Percentiles rank a stretch among this genome's conserved stretches.
phyloP scores from a whole-genome alignment of 805 yeast genomes.

The Candida maesae region DNA sequence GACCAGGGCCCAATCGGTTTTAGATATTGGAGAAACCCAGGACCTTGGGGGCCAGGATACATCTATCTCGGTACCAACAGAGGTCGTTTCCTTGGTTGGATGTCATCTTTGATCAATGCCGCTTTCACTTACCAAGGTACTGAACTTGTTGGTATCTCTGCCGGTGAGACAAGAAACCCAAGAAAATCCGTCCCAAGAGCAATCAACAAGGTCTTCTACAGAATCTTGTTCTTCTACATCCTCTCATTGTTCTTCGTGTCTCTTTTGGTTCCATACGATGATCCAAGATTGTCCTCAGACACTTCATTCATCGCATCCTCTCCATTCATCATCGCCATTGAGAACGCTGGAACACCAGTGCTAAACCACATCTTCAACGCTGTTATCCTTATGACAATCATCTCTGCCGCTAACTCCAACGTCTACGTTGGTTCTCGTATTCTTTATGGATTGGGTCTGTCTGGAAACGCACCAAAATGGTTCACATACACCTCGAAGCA shows the following conservation, averaged over 20 bases:
- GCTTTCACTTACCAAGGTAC: constrained; percentile 80
- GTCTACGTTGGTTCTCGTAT: constrained; percentile 71
- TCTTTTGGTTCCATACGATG: constrained; percentile 60
- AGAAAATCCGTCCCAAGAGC: constrained; percentile 50
- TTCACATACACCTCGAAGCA: constrained; percentile 45
- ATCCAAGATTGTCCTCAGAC: constrained; percentile 41
- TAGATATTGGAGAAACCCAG: constrained; percentile 79
- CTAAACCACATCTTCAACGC: constrained; percentile 72
- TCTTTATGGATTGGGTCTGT: constrained; percentile 57
- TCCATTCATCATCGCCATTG: constrained; percentile 70
- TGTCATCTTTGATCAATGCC: constrained; percentile 64
- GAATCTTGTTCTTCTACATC: constrained; percentile 66
- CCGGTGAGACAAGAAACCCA: constrained; percentile 72
- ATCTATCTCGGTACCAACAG: constrained; percentile 44
- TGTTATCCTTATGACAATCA: constrained; percentile 58
- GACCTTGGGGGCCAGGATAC: constrained; percentile 69
- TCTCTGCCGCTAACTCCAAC: constrained; percentile 77
- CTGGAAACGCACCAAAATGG: constrained; percentile 54
- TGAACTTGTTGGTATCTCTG: constrained; percentile 70
- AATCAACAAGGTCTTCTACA: constrained; percentile 60
- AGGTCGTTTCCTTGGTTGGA: constrained; percentile 66
- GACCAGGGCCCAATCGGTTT: constrained; percentile 67
- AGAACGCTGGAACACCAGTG: constrained; percentile 61
- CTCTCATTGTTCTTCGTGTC: constrained; percentile 66
- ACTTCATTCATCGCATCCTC: constrained; percentile 46